Percentiles rank a stretch among this genome's conserved stretches.
Conservation (phyloP, 2,329 filamentous ascomycete genomes). For the Trichophyton mentagrophytes region DNA sequence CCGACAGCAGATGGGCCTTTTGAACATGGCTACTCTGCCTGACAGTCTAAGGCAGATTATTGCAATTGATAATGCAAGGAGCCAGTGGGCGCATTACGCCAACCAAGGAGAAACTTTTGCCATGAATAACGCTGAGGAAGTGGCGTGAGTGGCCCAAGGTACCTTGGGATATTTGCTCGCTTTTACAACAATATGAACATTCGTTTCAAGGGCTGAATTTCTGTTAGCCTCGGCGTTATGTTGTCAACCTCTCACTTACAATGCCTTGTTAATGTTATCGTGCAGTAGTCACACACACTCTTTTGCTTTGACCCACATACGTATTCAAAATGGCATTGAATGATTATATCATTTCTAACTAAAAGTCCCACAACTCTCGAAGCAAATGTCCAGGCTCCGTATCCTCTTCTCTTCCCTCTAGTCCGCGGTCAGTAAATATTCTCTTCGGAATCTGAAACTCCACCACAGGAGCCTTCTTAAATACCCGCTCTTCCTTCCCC, state of each 20-base stretch:
- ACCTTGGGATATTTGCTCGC: too few relatives aligned
- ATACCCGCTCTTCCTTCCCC: slow-evolving; percentile 48
- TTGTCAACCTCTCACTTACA: too few relatives aligned
- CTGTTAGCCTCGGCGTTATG: not conserved
- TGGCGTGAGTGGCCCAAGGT: not conserved
- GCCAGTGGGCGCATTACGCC: not conserved
- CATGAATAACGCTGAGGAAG: not conserved
- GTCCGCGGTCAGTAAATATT: slow-evolving; percentile 46
- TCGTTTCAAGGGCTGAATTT: not conserved
- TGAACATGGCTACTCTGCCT: not conserved
- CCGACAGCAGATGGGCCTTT: not conserved
- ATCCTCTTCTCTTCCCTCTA: slow-evolving; percentile 30
- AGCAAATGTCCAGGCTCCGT: slow-evolving; percentile 26
- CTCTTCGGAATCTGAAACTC: slow-evolving; percentile 89
- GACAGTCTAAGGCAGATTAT: not conserved
- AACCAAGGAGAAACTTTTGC: not conserved
- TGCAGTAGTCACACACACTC: not conserved
- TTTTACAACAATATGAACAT: not conserved
- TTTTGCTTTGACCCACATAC: not conserved
- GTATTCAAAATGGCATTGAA: not conserved
- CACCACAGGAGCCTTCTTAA: slow-evolving; percentile 76
- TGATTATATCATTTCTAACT: slow-evolving; percentile 36
- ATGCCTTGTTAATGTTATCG: too few relatives aligned
- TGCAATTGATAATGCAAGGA: not conserved
- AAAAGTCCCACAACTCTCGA: slow-evolving; percentile 27